phyloP scores from a whole-genome alignment of 345 rosid genomes.

The Hirschfeldia incana region DNA sequence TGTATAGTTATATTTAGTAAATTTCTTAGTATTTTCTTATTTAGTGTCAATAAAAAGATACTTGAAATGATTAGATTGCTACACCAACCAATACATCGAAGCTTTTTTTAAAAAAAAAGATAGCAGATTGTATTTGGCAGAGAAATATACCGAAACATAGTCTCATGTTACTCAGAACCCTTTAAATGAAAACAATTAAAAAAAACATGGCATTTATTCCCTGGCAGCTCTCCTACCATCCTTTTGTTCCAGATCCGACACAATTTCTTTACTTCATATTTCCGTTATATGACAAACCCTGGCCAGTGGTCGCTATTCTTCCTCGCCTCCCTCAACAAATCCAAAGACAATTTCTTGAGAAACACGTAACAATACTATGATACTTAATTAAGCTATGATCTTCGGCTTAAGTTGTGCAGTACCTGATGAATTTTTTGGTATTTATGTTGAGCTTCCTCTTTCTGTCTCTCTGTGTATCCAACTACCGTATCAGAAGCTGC shows the following conservation, averaged over 20 bases:
- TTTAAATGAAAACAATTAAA: not conserved
- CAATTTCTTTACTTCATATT: conserved; percentile 8
- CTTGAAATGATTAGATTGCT: not conserved
- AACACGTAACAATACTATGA: not conserved
- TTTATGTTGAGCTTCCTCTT: conserved; percentile 51
- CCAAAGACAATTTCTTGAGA: conserved; percentile 10
- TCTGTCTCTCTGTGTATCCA: conserved; percentile 69
- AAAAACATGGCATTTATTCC: not conserved
- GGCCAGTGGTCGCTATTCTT: conserved; percentile 11
- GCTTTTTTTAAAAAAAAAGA: not conserved
- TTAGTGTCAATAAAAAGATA: not conserved
- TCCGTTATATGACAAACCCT: not conserved
- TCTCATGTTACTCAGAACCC: conserved; percentile 12
- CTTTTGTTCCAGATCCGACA: conserved; percentile 22
- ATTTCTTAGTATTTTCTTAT: not conserved
- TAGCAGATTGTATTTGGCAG: conserved; percentile 8
- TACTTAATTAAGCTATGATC: too few species aligned
- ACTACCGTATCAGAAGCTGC: conserved; percentile 52
- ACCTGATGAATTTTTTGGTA: conserved; percentile 25
- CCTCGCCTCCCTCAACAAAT: conserved; percentile 39
- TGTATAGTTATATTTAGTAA: not conserved
- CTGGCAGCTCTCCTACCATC: not conserved
- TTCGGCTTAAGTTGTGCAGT: too few species aligned
- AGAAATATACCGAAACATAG: not conserved
- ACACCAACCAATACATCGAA: not conserved